These are phyloP conservation scores for Artemisia argyi DNA, from an alignment of 129 eudicot genomes.

Conservation along the genomic window DNA sequence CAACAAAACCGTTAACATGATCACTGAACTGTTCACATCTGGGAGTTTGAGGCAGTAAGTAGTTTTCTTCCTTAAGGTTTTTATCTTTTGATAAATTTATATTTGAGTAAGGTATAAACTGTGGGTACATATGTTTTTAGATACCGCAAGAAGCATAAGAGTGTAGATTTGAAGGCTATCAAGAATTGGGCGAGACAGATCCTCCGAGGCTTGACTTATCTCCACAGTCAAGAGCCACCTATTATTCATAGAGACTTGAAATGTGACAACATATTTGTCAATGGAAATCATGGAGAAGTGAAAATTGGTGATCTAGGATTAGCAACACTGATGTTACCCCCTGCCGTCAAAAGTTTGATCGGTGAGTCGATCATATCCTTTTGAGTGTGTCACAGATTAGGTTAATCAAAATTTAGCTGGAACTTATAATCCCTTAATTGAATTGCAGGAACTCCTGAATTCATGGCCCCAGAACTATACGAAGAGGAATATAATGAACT, in stretches of 20 bases:
- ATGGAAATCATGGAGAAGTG: constrained; percentile 68
- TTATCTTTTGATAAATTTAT: neutral
- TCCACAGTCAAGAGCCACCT: constrained; percentile 60
- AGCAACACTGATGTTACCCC: constrained; percentile 45
- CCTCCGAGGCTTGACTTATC: constrained; percentile 51
- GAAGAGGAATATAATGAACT: constrained; percentile 52
- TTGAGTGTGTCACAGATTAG: neutral
- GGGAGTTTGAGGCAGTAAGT: constrained; percentile 57
- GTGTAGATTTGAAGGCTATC: constrained; percentile 50
- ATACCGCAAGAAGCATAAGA: constrained; percentile 51
- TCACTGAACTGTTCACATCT: constrained; percentile 56
- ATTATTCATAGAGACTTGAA: constrained; percentile 67
- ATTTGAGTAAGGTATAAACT: neutral
- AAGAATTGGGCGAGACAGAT: constrained; percentile 69
- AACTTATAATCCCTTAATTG: neutral
- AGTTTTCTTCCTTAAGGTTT: neutral
- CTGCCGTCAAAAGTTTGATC: constrained; percentile 31
- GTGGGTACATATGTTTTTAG: constrained; percentile 15
- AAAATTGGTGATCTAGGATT: constrained; percentile 76
- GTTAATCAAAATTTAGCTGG: neutral
- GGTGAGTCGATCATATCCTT: constrained; percentile 17
- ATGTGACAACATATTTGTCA: constrained; percentile 69
- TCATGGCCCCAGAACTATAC: constrained; percentile 49
- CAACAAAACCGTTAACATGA: constrained; percentile 48
- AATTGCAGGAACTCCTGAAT: constrained; percentile 43